These are phyloP conservation scores for Trichoderma atrobrunneum DNA, from an alignment of 2,329 filamentous ascomycete genomes.

Conservation along the genomic window DNA sequence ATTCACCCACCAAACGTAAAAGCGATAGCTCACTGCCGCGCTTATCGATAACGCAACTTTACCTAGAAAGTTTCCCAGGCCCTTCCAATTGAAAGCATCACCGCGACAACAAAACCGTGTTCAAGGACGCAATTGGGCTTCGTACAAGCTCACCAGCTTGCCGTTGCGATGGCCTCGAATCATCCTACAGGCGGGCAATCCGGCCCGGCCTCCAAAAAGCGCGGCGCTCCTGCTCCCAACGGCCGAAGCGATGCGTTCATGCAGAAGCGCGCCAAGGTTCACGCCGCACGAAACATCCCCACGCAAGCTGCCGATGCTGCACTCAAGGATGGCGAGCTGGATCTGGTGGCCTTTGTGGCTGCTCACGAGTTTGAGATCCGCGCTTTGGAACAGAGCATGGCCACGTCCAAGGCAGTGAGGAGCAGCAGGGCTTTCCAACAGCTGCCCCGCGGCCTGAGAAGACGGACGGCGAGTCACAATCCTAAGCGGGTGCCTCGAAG, in stretches of 20 bases:
- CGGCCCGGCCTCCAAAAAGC: conserved; percentile 28
- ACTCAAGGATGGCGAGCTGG: conserved; percentile 71
- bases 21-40: background rate
- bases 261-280: conserved; percentile 47
- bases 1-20: background rate
- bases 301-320: conserved; percentile 50
- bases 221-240: conserved; percentile 25
- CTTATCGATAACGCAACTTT: conserved; percentile 18
- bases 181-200: conserved; percentile 28
- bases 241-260: conserved; percentile 28
- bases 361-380: conserved; percentile 87
- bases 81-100: background rate
- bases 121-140: background rate
- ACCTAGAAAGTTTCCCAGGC: conserved; percentile 3
- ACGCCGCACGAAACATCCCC: conserved; percentile 49
- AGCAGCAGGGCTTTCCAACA: conserved; percentile 82
- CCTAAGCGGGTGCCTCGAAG: conserved; percentile 82
- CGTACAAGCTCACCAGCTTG: conserved; percentile 17
- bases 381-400: conserved; percentile 79
- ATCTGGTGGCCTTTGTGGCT: conserved; percentile 79
- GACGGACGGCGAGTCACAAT: conserved; percentile 93
- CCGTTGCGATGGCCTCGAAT: conserved; percentile 29
- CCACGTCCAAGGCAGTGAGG: conserved; percentile 61
- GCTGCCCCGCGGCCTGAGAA: conserved; percentile 77
- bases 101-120: background rate